Evolutionary conservation across 257 asterid species (phyloP), one percentile per base, ranked within the genome.

Genomic region (Jaltomata sinuosa): DNA sequence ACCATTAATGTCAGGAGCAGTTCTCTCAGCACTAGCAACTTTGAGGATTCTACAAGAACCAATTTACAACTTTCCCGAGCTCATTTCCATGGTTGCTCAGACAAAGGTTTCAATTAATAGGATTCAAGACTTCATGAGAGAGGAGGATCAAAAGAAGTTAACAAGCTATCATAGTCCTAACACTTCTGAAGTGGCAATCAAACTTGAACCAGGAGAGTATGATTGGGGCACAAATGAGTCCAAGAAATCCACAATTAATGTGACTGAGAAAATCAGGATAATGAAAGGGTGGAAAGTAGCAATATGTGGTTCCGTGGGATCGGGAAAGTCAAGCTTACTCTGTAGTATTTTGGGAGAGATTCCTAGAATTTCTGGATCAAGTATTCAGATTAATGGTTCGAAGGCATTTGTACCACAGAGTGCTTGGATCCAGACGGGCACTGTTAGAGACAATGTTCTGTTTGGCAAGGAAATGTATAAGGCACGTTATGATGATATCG

Each of bases 341-440:
- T 89, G 90, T 8, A 88, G 97, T 54, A 87, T 95, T 22, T 91
- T 94, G 57, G 96, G 94, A 34, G 99, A 93, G 87, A 91, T 94
- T 74, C 95, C 94, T 12, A 90, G 91, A 87, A 74, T 85, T 25
- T 91, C 93, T 14, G 98, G 98, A 80, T 83, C 89, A 19, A 62
- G 92, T 55, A 86, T 91, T 38, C 89, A 87, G 79, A 88, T 89
- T 32, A 81, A 85, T 15, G 97, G 97, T 31, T 89, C 95, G 21
- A 95, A 90, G 80, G 98, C 99, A 34, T 91, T 89, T 68, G 99
- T 95, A 19, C 94, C 95, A 1, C 97, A 95, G 77, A 90, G 93
- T 80, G 94, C 98, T 42, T 95, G 98, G 99, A 95, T 95, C 82
- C 99, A 94, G 79, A 94, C 95, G 1, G 98, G 97, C 47, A 93